Conservation (phyloP, 805 yeast genomes). For the Wickerhamomyces canadensis region DNA sequence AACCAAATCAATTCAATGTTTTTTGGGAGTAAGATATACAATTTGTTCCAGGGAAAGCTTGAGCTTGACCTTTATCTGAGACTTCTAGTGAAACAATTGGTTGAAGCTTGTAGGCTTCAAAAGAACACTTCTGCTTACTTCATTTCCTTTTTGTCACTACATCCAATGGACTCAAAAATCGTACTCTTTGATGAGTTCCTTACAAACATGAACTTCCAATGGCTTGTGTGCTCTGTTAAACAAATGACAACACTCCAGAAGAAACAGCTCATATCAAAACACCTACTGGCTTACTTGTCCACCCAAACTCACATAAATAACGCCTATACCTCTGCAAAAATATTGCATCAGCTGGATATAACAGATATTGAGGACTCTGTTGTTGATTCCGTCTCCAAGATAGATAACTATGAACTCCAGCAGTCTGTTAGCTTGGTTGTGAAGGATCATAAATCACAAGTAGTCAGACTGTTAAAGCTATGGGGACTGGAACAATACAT, state of each 20-base stretch:
- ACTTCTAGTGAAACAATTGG: constrained; percentile 12
- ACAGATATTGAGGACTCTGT: constrained; percentile 6
- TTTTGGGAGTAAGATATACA: constrained; percentile 22
- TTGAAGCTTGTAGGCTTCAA: constrained; percentile 7
- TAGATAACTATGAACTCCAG: constrained; percentile 8
- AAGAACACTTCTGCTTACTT: constrained; percentile 9
- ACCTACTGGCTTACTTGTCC: constrained; percentile 16
- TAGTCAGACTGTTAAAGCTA: constrained; percentile 11
- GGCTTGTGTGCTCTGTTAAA: not conserved
- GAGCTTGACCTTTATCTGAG: constrained; percentile 11
- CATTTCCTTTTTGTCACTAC: constrained; percentile 17
- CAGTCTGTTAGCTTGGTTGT: constrained; percentile 10
- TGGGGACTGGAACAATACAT: constrained; percentile 36
- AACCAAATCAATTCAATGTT: constrained; percentile 15
- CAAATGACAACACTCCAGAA: constrained; percentile 13
- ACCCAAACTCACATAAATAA: constrained; percentile 5
- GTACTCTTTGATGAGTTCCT: constrained; percentile 13
- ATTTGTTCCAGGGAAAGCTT: constrained; percentile 19
- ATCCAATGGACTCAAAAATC: constrained; percentile 19
- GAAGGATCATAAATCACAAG: not conserved
- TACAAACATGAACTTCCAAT: constrained; percentile 4
- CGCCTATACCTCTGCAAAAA: constrained; percentile 6
- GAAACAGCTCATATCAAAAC: constrained; percentile 11
- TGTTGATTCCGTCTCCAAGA: constrained; percentile 3
- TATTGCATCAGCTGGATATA: constrained; percentile 8